These are phyloP conservation scores for Candida dubliniensis DNA, from an alignment of 1,139 yeast species.

Conservation along the genomic window DNA sequence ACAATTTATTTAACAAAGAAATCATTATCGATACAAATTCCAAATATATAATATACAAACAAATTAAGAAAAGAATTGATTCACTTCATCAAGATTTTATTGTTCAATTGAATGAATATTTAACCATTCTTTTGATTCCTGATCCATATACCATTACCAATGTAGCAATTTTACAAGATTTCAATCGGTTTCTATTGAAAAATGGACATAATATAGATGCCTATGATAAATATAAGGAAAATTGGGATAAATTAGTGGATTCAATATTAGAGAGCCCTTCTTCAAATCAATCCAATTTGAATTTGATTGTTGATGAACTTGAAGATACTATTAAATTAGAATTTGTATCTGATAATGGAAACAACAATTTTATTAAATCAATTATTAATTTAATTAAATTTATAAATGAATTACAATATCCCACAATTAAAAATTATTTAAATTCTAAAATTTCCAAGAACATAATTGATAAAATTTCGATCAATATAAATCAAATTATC, in stretches of 20 bases:
- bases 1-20: conserved; percentile 11
- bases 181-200: conserved; percentile 14
- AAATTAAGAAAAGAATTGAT: conserved; percentile 11
- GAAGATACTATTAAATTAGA: conserved; percentile 6
- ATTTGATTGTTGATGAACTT: conserved; percentile 14
- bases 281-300: conserved; percentile 13
- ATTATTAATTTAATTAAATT: conserved; percentile 29
- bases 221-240: conserved; percentile 9
- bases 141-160: conserved; percentile 20
- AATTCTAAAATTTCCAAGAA: conserved; percentile 32
- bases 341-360: neutral
- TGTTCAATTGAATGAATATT: conserved; percentile 21
- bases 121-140: conserved; percentile 22
- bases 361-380: conserved; percentile 18
- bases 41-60: conserved; percentile 13
- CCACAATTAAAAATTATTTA: conserved; percentile 26
- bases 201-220: conserved; percentile 12
- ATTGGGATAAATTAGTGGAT: conserved; percentile 17
- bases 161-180: conserved; percentile 13
- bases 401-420: conserved; percentile 27
- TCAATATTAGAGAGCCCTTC: conserved; percentile 2
- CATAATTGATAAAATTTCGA: conserved; percentile 31
- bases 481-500: conserved; percentile 27
- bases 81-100: conserved; percentile 10
- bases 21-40: conserved; percentile 2